These are phyloP conservation scores for Wickerhamomyces strasburgensis DNA, from an alignment of 805 yeast species.

Conservation along the genomic window DNA sequence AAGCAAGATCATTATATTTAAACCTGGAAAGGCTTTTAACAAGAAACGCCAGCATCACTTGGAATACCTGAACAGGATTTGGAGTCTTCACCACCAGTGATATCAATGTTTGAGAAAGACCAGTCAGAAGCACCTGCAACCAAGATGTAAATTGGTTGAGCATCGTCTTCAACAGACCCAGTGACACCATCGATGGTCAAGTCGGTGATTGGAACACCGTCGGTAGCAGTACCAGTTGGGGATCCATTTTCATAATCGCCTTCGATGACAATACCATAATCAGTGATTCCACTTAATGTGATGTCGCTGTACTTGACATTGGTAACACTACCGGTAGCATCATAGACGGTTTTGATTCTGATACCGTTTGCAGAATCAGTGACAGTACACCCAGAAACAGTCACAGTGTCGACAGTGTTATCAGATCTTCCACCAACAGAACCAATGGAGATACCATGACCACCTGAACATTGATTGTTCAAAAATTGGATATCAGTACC, in stretches of 20 bases:
- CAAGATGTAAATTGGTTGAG: conserved; percentile 10
- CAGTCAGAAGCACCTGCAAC: conserved; percentile 14
- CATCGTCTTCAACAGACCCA: conserved; percentile 12
- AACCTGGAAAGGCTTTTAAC: conserved; percentile 8
- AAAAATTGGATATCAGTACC: conserved; percentile 12
- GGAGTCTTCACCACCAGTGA: conserved; percentile 12
- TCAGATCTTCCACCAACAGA: conserved; percentile 16
- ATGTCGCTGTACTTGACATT: conserved; percentile 9
- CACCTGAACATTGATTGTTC: conserved; percentile 15
- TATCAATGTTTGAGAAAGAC: conserved; percentile 6
- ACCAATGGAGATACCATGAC: conserved; percentile 20
- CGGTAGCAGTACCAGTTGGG: conserved; percentile 14
- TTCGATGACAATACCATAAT: conserved; percentile 16
- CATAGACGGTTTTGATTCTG: conserved; percentile 15
- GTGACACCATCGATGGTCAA: conserved; percentile 9
- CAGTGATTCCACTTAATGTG: conserved; percentile 5
- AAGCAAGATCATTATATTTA: too few species aligned
- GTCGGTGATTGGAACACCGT: conserved; percentile 15
- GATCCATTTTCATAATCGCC: conserved; percentile 13
- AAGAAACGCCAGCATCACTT: conserved; percentile 13
- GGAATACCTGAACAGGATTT: conserved; percentile 16
- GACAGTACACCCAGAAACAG: conserved; percentile 6
- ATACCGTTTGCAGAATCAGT: conserved; percentile 13
- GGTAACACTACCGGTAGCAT: conserved; percentile 15
- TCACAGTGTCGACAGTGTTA: conserved; percentile 10